Percentiles rank a stretch among this genome's conserved stretches.
Conservation (phyloP, 2,329 filamentous ascomycete species). For the Phyllosticta citriasiana region DNA sequence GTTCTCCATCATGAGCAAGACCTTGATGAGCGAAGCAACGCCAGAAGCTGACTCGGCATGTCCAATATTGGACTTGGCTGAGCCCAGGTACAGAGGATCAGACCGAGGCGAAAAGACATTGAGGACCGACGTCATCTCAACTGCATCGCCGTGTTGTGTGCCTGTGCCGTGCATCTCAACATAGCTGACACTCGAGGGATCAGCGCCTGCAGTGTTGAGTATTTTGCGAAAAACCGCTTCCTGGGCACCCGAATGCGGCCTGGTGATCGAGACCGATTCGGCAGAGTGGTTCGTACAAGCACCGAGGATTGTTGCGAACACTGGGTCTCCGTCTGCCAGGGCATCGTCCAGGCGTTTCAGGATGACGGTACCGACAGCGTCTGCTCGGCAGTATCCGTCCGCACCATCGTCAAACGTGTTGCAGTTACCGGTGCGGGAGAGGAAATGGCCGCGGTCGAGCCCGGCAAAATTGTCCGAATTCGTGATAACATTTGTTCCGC, state of each 20-base stretch:
- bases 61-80: constrained; percentile 26
- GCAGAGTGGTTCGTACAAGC: constrained; percentile 35
- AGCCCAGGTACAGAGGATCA: constrained; percentile 18
- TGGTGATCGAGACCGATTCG: constrained; percentile 20
- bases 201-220: constrained; percentile 23
- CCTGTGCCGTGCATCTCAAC: constrained; percentile 25
- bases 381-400: constrained; percentile 28
- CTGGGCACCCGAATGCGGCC: constrained; percentile 17
- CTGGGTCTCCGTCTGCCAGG: constrained; percentile 26
- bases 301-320: constrained; percentile 20
- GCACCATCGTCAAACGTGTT: constrained; percentile 25
- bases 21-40: constrained; percentile 23
- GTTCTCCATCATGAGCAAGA: constrained; percentile 25
- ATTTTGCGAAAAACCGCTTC: constrained; percentile 11
- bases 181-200: constrained; percentile 22
- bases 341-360: constrained; percentile 28
- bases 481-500: constrained; percentile 19
- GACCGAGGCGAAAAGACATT: constrained; percentile 16
- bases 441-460: constrained; percentile 17
- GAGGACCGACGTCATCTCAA: constrained; percentile 16
- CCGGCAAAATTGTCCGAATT: constrained; percentile 34
- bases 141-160: constrained; percentile 19
- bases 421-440: constrained; percentile 19
- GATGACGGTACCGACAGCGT: constrained; percentile 20
- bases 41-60: constrained; percentile 27